A percentile compares a stretch with the other conserved stretches of the same genome.
Evolutionary conservation across 192 early-diverging fungal genomes (phyloP).

Genomic region (Coemansia sp.): DNA sequence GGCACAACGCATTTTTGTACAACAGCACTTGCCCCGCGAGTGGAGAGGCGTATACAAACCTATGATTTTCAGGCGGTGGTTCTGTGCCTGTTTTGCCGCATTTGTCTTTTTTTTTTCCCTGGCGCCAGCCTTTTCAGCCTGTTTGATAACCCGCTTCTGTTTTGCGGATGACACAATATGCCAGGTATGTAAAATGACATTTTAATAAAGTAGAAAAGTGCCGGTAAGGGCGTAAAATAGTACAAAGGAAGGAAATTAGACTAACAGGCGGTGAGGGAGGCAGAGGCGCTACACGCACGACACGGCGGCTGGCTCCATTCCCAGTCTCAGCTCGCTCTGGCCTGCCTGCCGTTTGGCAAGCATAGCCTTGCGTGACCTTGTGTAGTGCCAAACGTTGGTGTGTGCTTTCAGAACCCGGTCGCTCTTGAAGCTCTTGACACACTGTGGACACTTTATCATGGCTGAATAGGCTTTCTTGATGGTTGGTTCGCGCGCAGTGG

Average conservation of each 20-base stretch:
- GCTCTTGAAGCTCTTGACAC: slow-evolving; percentile 38
- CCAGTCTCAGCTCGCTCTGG: background rate
- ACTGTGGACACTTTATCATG: slow-evolving; percentile 45
- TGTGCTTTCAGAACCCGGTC: slow-evolving; percentile 25
- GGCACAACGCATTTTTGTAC: background rate
- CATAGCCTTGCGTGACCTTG: slow-evolving; percentile 4
- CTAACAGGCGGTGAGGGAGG: slow-evolving; percentile 3
- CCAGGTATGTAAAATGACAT: background rate
- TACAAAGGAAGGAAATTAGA: background rate
- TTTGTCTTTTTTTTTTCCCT: no score
- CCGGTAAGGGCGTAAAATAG: background rate
- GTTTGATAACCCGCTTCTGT: background rate
- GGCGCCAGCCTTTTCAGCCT: no score
- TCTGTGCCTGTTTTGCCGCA: no score
- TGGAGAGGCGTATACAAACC: background rate
- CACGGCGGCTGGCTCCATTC: background rate
- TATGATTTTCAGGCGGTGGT: background rate
- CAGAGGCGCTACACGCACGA: background rate
- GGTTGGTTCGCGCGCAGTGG: background rate
- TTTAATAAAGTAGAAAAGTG: background rate
- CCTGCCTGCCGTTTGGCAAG: background rate
- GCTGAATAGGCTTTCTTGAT: background rate
- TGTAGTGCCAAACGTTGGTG: slow-evolving; percentile 53
- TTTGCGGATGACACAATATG: background rate
- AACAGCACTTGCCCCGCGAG: background rate